These are phyloP conservation scores for Pseudocercospora pini-densiflorae DNA, from an alignment of 2,329 filamentous ascomycete species.

Conservation along the genomic window DNA sequence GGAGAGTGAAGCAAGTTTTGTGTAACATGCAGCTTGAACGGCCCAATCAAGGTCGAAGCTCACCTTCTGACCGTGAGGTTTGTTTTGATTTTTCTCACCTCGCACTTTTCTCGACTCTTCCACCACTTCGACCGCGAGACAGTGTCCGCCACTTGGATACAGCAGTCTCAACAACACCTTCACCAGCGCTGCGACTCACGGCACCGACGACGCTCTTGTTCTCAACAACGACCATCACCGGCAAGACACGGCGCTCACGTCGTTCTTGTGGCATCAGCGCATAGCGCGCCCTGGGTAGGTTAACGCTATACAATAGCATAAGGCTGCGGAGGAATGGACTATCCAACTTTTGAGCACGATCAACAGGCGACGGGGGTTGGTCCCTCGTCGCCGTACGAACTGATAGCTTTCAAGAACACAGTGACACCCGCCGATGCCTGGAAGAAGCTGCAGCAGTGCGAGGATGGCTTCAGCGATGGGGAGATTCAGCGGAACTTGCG, in stretches of 20 bases:
- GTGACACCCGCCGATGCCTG: neutral
- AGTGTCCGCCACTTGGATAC: neutral
- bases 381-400: neutral
- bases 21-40: constrained; percentile 7
- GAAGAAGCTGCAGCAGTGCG: neutral
- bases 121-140: neutral
- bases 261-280: neutral
- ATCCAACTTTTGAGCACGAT: neutral
- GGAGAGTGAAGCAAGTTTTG: constrained; percentile 8
- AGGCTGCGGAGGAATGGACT: constrained; percentile 1
- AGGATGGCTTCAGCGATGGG: neutral
- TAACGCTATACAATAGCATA: neutral
- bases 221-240: neutral
- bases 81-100: neutral
- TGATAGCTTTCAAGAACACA: neutral
- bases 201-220: neutral
- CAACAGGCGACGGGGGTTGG: neutral
- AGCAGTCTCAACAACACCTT: neutral
- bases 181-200: neutral
- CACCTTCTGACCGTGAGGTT: neutral
- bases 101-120: neutral
- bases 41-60: neutral
- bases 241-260: neutral
- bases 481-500: neutral
- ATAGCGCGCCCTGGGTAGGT: neutral